Base-by-base conservation (phyloP, 139 green algal genomes). In the Picochlorum sp. region DNA sequence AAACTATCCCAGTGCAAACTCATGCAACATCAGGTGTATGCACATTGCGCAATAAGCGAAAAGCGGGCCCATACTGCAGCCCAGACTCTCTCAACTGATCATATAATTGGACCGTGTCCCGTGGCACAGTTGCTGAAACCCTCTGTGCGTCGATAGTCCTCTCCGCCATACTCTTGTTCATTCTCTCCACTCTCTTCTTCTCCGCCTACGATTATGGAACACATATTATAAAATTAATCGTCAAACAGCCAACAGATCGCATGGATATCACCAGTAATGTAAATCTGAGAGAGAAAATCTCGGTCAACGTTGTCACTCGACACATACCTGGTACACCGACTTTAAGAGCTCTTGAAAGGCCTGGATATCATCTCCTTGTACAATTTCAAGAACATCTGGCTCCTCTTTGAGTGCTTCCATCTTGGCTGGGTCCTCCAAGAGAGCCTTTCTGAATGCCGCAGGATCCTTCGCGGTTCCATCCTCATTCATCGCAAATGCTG, bases 11-110 rank as follows among this genome's bases (percentile, higher is more conserved):
- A 41, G 34, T 41, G 34, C 34, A 41, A 41, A 62, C 16, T 62
- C 18, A 62, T n/a, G 31, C 16, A 10, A 79, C 15, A 34, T 89
- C 79, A 3, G 89, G 88, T 6, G 89, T 82, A 60, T 96, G 88
- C 51, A 96, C 85, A 56, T 96, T 96, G 18, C 86, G 63, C 57
- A 96, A 81, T 51, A 96, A 81, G 34, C 88, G 65, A 76, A 96
- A 96, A 4, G 88, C 79, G 0, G 89, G 89, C 4, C 89, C 89
- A 67, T 96, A 96, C 78, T 95, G 81, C 69, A 96, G 77, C 1
- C 89, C 89, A 44, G 78, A 77, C 37, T 87, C 82, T 21, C 69
- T 61, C 60, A 96, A 72, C 74, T 90, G 82, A 52, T 81, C 63
- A 66, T 96, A 96, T 41, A 96, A 70, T 21, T 73, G 47, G 10